A percentile compares a stretch with the other conserved stretches of the same genome.
phyloP scores from a whole-genome alignment of 2,329 filamentous ascomycete genomes.

The Fusarium nanum region DNA sequence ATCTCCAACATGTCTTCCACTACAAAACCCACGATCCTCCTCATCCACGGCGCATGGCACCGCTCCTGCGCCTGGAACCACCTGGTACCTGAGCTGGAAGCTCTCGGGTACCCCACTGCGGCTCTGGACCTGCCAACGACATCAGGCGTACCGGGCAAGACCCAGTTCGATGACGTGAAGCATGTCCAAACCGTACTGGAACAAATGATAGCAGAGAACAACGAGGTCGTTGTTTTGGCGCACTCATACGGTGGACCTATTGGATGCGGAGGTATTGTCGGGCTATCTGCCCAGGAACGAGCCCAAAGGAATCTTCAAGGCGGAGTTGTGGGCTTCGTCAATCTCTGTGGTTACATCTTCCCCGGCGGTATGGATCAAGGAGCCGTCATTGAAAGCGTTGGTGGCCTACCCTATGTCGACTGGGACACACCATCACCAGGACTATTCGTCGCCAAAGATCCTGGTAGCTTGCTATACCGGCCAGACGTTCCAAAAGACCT shows the following conservation, averaged over 20 bases:
- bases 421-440: not conserved
- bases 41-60: not conserved
- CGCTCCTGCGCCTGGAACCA: not conserved
- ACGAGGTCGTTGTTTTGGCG: rapidly evolving
- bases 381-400: not conserved
- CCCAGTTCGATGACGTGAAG: not conserved
- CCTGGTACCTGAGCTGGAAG: not conserved
- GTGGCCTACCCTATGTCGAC: rapidly evolving
- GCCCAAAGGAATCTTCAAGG: not conserved
- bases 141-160: not conserved
- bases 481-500: not conserved
- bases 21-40: rapidly evolving
- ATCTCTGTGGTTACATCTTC: not conserved
- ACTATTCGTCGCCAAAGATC: not conserved
- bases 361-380: not conserved
- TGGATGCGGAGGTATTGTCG: not conserved
- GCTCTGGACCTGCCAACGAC: not conserved
- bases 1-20: not conserved
- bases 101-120: not conserved
- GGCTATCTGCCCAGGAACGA: not conserved
- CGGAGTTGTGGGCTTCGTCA: not conserved
- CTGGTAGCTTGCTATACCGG: rapidly evolving
- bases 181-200: rapidly evolving
- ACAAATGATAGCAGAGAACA: not conserved
- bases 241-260: not conserved